Base-by-base conservation (phyloP, 1,284 basidiomycete genomes). In the Ceratobasidium sp. region DNA sequence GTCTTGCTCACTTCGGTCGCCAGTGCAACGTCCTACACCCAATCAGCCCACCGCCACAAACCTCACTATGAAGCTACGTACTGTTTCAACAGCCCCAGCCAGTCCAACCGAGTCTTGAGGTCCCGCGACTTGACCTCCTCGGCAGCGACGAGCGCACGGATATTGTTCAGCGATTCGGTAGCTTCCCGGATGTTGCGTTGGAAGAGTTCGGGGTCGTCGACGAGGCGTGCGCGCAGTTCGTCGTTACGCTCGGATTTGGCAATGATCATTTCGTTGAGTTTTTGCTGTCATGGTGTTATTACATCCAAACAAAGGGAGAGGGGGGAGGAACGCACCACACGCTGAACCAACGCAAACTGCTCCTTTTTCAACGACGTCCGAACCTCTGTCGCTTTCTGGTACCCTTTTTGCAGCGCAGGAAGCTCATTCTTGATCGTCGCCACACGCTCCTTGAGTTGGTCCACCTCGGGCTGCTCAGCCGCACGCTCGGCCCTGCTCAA, bases 241-340 rank as follows among this genome's bases (percentile, higher is more conserved):
- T 64, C 60, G 60, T 64, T 64, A 17, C 60, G 60, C 27, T 64
- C 60, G 20, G 60, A 64, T 64, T 64, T 64, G 47, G 60, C 60
- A 13, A 64, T 64, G 34, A 64, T 64, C 60, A 64, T 52, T 10
- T 64, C 60, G 22, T 64, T 64, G 1, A 64, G 60, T 52, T 64
- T 64, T 64, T 64, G 60, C 60, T 64, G 17, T 43, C 4, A 12
- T 3, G 34, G 3, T 25, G n/a, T 22, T 40, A 25, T 8, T 40
- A 10, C 38, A n/a, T n/a, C 20, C 25, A 20, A 34, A 25, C 12
- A 45, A 47, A 27, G 17, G 40, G 6, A 27, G 29, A 5, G 6
- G 20, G 43, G 45, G 15, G 22, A 20, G 25, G 47, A 35, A 64
- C 60, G 34, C 42, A 64, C 60, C 20, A 64, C 45, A 38, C 60